A percentile compares a stretch with the other conserved stretches of the same genome.
These are phyloP conservation scores for Populus hybrid DNA, from an alignment of 441 rosid species.

Conservation along the genomic window DNA sequence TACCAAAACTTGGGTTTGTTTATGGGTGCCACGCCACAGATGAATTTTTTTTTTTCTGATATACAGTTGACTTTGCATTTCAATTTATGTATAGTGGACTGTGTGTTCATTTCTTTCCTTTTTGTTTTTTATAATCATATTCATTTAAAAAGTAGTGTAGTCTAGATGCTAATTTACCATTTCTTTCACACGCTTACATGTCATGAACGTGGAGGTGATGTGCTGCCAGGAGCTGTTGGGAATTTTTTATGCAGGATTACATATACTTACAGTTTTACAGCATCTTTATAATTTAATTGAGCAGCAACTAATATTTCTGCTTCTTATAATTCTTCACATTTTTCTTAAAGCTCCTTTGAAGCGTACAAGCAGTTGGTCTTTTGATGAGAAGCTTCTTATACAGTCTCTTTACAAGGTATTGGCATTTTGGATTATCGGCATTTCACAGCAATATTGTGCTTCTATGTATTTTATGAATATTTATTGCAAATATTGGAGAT, in stretches of 20 bases:
- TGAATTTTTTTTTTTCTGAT: neutral
- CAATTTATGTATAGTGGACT: neutral
- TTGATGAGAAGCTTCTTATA: slow-evolving; percentile 82
- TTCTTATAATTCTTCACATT: neutral
- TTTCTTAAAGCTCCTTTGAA: slow-evolving; percentile 51
- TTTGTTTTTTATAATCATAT: no score
- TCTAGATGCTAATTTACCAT: neutral
- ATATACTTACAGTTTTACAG: neutral
- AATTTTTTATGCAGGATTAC: neutral
- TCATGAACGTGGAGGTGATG: neutral
- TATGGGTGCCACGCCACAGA: neutral
- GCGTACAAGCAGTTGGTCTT: slow-evolving; percentile 74
- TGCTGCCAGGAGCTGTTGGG: neutral
- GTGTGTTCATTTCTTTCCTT: neutral
- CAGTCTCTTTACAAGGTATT: slow-evolving; percentile 82
- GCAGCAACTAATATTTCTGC: neutral
- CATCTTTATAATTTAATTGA: neutral
- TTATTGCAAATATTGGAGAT: neutral
- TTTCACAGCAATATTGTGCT: neutral
- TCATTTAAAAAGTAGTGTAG: neutral
- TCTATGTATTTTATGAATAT: neutral
- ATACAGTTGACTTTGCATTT: neutral
- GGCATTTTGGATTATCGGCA: neutral
- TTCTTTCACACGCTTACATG: neutral
- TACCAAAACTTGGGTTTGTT: neutral